Evolutionary conservation across 495 filamentous ascomycete species (phyloP).

Genomic region (Xylaria flabelliformis): DNA sequence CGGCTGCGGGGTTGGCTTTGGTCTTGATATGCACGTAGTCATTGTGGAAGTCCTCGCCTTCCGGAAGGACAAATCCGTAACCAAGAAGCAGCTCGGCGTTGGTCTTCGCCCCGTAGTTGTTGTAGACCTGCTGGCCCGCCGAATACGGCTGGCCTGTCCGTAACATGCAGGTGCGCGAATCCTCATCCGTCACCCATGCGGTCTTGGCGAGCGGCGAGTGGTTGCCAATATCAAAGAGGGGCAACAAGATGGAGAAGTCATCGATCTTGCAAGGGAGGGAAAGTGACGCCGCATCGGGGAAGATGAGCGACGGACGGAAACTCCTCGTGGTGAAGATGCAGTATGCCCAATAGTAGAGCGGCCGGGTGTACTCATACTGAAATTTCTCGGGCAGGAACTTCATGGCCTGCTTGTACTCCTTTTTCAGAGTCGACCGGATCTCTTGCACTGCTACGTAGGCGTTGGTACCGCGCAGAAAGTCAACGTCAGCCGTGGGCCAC

Average conservation of each 20-base stretch:
- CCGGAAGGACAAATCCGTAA: conserved; percentile 58
- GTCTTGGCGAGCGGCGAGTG: conserved; percentile 53
- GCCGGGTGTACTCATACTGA: conserved; percentile 45
- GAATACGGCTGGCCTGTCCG: conserved; percentile 33
- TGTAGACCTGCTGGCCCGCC: conserved; percentile 51
- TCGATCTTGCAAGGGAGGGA: conserved; percentile 42
- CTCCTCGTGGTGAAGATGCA: conserved; percentile 61
- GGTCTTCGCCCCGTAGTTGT: conserved; percentile 62
- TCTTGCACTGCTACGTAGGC: conserved; percentile 52
- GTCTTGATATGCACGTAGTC: conserved; percentile 58
- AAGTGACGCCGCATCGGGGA: conserved; percentile 35
- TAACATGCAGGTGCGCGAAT: conserved; percentile 31
- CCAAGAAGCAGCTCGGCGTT: conserved; percentile 60
- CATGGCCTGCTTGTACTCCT: conserved; percentile 52
- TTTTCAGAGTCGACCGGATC: conserved; percentile 48
- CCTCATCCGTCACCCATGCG: conserved; percentile 45
- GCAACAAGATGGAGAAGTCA: conserved; percentile 60
- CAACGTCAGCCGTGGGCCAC: conserved; percentile 53
- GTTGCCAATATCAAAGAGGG: conserved; percentile 60
- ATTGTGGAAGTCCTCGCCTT: conserved; percentile 50
- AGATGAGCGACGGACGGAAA: conserved; percentile 56
- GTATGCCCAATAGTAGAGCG: conserved; percentile 62
- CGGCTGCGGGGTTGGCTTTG: conserved; percentile 37
- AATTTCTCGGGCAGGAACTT: conserved; percentile 45
- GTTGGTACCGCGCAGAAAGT: conserved; percentile 58